Base-by-base conservation (phyloP, 176 grass and related monocot genomes). In the Musa acuminata region DNA sequence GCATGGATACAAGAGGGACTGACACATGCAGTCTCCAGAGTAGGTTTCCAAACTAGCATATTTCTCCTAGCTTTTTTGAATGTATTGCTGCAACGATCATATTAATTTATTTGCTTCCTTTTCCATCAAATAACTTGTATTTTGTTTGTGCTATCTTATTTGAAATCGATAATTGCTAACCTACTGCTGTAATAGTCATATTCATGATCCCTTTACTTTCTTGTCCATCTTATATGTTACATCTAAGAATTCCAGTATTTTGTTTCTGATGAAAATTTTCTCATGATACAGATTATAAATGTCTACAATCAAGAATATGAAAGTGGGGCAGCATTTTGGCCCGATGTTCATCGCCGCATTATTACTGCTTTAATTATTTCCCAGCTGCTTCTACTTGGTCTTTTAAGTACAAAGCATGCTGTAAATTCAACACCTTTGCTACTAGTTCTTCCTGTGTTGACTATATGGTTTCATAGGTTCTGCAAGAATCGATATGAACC, bases 311-410 rank as follows among this genome's bases (percentile, higher is more conserved):
- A 77, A 65, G 48, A 77, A 19, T 77, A 77, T 23, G 75, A 77
- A 19, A 77, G 75, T 52, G 59, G 59, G 20, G 75, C 59, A 24
- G 75, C 75, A 62, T 77, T 77, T 65, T 66, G 75, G 75, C 75
- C 75, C 22, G 75, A 77, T 77, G 75, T 77, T 24, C 58, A 77
- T 9, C 12, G 49, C 2, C 75, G 75, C 12, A 77, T 77, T 24
- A 63, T 77, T 49, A 65, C 75, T 64, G 75, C 59, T 2, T n/a
- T 77, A 20, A 52, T 77, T 25, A 52, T 77, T 24, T 77, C 75
- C 11, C 75, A 77, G 20, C 75, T 77, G 1, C 48, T 77, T 52
- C 59, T 77, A 52, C 49, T 77, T 77, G 75, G 75, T 14, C 58
- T 77, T 13, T 51, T 77, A 64, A 77, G 75, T 26, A 77, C 60